phyloP scores from a whole-genome alignment of 352 stramenopile genomes.

The Globisporangium middletonii region DNA sequence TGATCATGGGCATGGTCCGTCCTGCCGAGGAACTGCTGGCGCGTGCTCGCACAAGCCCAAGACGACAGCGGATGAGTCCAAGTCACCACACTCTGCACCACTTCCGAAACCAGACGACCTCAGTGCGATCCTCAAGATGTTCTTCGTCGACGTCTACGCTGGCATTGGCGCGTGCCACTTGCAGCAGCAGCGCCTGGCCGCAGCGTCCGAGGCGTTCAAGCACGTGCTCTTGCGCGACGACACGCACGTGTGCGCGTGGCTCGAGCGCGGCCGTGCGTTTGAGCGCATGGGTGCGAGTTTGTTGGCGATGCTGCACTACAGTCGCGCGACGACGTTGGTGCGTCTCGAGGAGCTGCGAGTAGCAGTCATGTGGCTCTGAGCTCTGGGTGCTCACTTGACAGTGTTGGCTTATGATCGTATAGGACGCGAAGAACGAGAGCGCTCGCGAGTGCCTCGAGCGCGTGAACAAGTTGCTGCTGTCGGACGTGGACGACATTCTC shows the following conservation, averaged over 20 bases:
- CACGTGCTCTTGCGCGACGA: constrained; percentile 57
- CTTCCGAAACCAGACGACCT: constrained; percentile 48
- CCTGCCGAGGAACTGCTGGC: constrained; percentile 1
- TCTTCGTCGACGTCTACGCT: constrained; percentile 59
- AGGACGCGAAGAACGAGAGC: constrained; percentile 26
- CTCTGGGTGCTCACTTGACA: background rate
- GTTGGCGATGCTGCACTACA: constrained; percentile 70
- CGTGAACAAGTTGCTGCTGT: constrained; percentile 23
- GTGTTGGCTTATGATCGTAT: background rate
- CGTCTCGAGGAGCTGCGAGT: background rate
- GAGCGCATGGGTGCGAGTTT: constrained; percentile 41
- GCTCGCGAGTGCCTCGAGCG: constrained; percentile 24
- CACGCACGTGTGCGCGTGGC: constrained; percentile 37
- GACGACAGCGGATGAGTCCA: background rate
- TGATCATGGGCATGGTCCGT: constrained; percentile 7
- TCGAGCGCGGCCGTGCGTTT: constrained; percentile 46
- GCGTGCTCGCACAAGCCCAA: constrained; percentile 4
- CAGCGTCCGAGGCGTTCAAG: constrained; percentile 58
- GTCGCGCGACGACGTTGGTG: constrained; percentile 39
- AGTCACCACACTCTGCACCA: background rate
- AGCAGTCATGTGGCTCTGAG: background rate
- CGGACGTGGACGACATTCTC: constrained; percentile 14
- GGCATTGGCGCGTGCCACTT: constrained; percentile 45
- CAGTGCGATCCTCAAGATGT: constrained; percentile 51
- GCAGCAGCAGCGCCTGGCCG: constrained; percentile 18